Evolutionary conservation across 805 yeast species (phyloP).

Genomic region (Helenozyma baotianmanensis): DNA sequence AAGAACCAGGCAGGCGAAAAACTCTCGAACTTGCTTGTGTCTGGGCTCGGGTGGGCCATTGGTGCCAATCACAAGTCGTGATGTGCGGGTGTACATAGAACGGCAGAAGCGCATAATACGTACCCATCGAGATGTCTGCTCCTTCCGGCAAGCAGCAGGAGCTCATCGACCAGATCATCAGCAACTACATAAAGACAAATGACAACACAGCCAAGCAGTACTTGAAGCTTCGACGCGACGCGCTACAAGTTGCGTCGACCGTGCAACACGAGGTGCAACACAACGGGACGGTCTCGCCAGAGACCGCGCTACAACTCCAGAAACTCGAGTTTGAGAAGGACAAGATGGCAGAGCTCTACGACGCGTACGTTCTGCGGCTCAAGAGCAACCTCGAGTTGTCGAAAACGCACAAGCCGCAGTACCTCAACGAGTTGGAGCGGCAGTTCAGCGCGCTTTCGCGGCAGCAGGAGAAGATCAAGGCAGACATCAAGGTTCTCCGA

Average conservation of each 20-base stretch:
- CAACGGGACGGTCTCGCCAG: constrained; percentile 7
- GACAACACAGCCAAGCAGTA: constrained; percentile 32
- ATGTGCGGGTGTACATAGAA: too few species aligned
- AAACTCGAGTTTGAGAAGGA: constrained; percentile 29
- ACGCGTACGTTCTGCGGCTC: constrained; percentile 21
- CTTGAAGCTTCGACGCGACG: constrained; percentile 29
- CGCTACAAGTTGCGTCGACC: constrained; percentile 7
- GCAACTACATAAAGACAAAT: constrained; percentile 25
- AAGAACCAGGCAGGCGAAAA: constrained; percentile 40
- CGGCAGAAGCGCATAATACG: too few species aligned
- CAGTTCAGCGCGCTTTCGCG: constrained; percentile 18
- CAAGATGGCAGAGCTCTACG: constrained; percentile 21
- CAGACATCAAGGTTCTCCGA: constrained; percentile 22
- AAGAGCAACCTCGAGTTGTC: constrained; percentile 15
- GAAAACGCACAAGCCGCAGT: constrained; percentile 6
- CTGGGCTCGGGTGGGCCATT: constrained; percentile 62
- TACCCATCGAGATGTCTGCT: too few species aligned
- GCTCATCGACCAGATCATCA: constrained; percentile 28
- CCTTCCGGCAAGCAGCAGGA: constrained; percentile 29
- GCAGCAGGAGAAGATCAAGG: constrained; percentile 12
- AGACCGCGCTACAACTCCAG: constrained; percentile 12
- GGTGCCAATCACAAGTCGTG: constrained; percentile 37
- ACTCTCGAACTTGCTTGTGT: constrained; percentile 45
- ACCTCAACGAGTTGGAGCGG: constrained; percentile 18
- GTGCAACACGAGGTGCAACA: constrained; percentile 8